Conservation (phyloP, 1,139 yeast genomes). For the Pichia terricola region DNA sequence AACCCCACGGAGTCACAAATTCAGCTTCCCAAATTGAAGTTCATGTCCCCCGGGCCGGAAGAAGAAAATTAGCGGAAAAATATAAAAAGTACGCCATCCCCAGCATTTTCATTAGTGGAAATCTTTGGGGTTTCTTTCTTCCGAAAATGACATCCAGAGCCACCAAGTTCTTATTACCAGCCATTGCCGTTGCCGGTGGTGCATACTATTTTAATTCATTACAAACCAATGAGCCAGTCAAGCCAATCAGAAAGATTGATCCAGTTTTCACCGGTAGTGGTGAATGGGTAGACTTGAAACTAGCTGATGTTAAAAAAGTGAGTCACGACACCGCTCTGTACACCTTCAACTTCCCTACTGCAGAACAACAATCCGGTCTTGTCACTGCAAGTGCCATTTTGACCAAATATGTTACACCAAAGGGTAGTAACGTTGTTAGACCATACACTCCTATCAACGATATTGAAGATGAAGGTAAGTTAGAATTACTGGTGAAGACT, state of each 20-base stretch:
- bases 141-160: conserved; percentile 15
- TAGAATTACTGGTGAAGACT: conserved; percentile 76
- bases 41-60: too few species aligned
- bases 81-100: too few species aligned
- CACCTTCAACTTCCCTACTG: conserved; percentile 59
- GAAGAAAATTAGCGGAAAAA: too few species aligned
- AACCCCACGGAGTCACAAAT: too few species aligned
- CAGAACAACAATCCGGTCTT: conserved; percentile 69
- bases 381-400: conserved; percentile 71
- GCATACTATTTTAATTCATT: conserved; percentile 28
- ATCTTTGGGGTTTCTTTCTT: too few species aligned
- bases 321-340: conserved; percentile 61
- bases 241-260: conserved; percentile 23
- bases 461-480: conserved; percentile 55
- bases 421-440: conserved; percentile 84
- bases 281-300: conserved; percentile 75
- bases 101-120: too few species aligned
- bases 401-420: conserved; percentile 72
- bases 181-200: conserved; percentile 44
- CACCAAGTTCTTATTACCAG: conserved; percentile 30
- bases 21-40: too few species aligned
- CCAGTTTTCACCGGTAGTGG: conserved; percentile 56
- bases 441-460: conserved; percentile 93
- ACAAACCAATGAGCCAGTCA: too few species aligned
- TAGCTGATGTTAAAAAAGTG: conserved; percentile 45